Percentiles rank a stretch among this genome's conserved stretches.
Evolutionary conservation across 1,284 basidiomycete species (phyloP).

Genomic region (Tremellales sp.): DNA sequence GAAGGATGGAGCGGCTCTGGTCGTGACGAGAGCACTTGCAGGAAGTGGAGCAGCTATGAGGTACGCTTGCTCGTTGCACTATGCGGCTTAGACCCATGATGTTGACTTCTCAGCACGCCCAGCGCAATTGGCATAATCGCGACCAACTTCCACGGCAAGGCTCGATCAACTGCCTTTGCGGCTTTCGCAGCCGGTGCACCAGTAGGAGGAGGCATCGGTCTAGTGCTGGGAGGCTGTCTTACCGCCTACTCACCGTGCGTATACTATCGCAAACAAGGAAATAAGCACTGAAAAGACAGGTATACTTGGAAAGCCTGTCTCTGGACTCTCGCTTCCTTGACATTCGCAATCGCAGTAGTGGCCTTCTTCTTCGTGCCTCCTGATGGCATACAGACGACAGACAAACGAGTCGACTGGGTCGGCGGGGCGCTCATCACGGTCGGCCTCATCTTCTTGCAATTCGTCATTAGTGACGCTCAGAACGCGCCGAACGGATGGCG

Average conservation of each 20-base stretch:
- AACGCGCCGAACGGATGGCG: constrained; percentile 67
- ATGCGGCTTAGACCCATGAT: background rate
- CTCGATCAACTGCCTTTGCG: constrained; percentile 68
- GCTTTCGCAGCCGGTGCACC: constrained; percentile 72
- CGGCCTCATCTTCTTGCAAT: constrained; percentile 72
- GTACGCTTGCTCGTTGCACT: constrained; percentile 12
- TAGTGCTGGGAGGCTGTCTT: constrained; percentile 64
- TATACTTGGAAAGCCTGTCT: constrained; percentile 61
- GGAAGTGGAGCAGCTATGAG: constrained; percentile 36
- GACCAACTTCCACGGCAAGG: constrained; percentile 61
- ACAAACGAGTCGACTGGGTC: constrained; percentile 73
- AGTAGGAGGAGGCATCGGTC: constrained; percentile 67
- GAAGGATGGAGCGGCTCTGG: constrained; percentile 30
- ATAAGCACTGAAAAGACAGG: constrained; percentile 4
- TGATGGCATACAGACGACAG: constrained; percentile 47
- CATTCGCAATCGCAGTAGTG: constrained; percentile 53
- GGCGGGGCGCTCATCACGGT: constrained; percentile 69
- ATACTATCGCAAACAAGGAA: background rate
- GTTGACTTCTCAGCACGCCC: constrained; percentile 25
- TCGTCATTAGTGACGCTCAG: constrained; percentile 70
- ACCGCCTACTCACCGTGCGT: constrained; percentile 57
- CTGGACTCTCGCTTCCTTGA: constrained; percentile 57
- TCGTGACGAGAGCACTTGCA: constrained; percentile 35
- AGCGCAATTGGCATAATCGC: constrained; percentile 66
- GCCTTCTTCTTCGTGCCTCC: constrained; percentile 58